phyloP scores from a whole-genome alignment of 768 basidiomycete genomes.

The Boletus pseudo-olivaceus region DNA sequence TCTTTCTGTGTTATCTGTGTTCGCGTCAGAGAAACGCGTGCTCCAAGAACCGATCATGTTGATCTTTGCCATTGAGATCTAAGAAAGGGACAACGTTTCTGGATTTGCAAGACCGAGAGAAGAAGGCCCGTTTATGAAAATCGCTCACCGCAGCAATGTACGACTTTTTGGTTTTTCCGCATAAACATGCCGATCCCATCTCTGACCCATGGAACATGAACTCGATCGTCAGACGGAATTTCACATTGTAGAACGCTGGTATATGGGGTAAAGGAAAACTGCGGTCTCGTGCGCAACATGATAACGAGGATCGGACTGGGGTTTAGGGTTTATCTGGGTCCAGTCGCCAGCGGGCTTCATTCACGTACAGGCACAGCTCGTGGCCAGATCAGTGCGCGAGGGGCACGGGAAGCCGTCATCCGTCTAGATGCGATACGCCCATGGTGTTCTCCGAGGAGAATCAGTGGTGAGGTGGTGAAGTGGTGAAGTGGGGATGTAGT shows the following conservation, averaged over 20 bases:
- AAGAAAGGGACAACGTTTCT: too few relatives aligned
- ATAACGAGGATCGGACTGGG: neutral
- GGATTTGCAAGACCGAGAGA: neutral
- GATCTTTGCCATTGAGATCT: too few relatives aligned
- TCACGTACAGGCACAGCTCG: too few relatives aligned
- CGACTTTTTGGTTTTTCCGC: neutral
- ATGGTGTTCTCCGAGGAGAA: neutral
- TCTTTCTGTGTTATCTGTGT: neutral
- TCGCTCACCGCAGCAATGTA: neutral
- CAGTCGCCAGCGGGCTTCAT: too few relatives aligned
- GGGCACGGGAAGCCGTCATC: too few relatives aligned
- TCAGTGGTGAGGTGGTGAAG: too few relatives aligned
- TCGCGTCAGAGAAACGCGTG: neutral
- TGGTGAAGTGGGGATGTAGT: too few relatives aligned
- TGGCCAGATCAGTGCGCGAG: too few relatives aligned
- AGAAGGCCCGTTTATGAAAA: neutral
- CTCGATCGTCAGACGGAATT: neutral
- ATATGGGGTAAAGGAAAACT: neutral
- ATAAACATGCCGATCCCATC: neutral
- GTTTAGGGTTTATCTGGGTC: neutral
- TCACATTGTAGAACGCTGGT: conserved; percentile 3
- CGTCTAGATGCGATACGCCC: neutral
- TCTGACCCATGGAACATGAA: too few relatives aligned
- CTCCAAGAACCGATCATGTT: too few relatives aligned
- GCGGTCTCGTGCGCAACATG: neutral